Evolutionary conservation across 2,329 filamentous ascomycete species (phyloP).

Genomic region (Scleromitrula shiraiana): DNA sequence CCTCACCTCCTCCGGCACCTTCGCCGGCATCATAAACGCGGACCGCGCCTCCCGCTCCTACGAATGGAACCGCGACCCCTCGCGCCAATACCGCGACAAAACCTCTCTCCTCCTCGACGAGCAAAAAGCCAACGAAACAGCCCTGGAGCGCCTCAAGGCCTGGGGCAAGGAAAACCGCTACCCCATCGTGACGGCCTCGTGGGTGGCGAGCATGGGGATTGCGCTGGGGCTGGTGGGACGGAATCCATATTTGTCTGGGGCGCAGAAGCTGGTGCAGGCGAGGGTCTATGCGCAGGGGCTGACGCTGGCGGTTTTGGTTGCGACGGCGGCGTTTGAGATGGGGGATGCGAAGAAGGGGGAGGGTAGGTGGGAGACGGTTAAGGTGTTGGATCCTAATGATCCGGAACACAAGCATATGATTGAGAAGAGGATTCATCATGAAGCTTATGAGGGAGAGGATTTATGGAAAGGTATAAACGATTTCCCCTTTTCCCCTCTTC

Average conservation of each 20-base stretch:
- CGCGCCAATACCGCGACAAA: slow-evolving; percentile 31
- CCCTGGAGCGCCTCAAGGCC: slow-evolving; percentile 53
- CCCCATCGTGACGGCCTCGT: slow-evolving; percentile 58
- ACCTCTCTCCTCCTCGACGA: slow-evolving; percentile 16
- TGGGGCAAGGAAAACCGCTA: slow-evolving; percentile 67
- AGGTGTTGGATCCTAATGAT: slow-evolving; percentile 72
- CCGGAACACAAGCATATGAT: slow-evolving; percentile 75
- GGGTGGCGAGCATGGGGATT: slow-evolving; percentile 57
- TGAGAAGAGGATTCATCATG: slow-evolving; percentile 81
- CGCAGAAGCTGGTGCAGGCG: slow-evolving; percentile 67
- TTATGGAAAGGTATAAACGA: slow-evolving; percentile 85
- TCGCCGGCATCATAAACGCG: slow-evolving; percentile 79
- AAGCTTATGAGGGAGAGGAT: slow-evolving; percentile 81
- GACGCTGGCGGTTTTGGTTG: slow-evolving; percentile 59
- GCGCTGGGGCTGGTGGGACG: slow-evolving; percentile 56
- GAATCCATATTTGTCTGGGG: slow-evolving; percentile 51
- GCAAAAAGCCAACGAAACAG: slow-evolving; percentile 35
- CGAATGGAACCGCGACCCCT: slow-evolving; percentile 45
- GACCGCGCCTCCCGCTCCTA: slow-evolving; percentile 65
- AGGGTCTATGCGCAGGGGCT: slow-evolving; percentile 69
- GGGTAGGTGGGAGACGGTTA: slow-evolving; percentile 77
- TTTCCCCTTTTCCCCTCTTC: slow-evolving; percentile 11
- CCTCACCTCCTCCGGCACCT: slow-evolving; percentile 72
- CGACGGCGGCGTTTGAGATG: slow-evolving; percentile 61
- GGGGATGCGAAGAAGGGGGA: slow-evolving; percentile 68